Evolutionary conservation across 163 green algal genomes (phyloP).

Genomic region (Prototheca stagnorum): DNA sequence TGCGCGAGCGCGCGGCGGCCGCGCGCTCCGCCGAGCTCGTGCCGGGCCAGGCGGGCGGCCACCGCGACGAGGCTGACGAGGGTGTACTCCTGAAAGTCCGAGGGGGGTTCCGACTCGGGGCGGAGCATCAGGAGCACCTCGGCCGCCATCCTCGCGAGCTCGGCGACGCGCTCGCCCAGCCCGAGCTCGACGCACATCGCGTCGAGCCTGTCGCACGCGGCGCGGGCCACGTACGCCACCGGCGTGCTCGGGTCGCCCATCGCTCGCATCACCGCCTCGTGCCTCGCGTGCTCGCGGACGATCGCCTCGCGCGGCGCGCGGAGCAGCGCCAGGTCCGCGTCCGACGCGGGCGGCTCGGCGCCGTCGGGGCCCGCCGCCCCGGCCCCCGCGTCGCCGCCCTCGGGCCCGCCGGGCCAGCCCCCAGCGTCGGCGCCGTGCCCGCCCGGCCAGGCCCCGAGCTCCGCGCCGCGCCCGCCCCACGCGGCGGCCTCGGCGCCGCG

Average conservation of each 20-base stretch:
- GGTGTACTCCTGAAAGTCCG: constrained; percentile 65
- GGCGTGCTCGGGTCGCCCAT: constrained; percentile 22
- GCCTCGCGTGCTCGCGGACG: constrained; percentile 39
- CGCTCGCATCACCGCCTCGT: constrained; percentile 25
- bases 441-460: too few relatives aligned
- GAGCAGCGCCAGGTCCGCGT: too few relatives aligned
- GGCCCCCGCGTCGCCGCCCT: too few relatives aligned
- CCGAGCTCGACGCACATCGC: constrained; percentile 34
- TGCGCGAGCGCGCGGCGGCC: constrained; percentile 28
- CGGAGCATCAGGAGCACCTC: constrained; percentile 71
- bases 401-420: too few relatives aligned
- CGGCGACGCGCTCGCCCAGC: constrained; percentile 17
- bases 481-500: too few relatives aligned
- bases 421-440: too few relatives aligned
- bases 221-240: constrained; percentile 13
- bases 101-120: constrained; percentile 38
- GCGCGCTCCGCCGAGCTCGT: constrained; percentile 29
- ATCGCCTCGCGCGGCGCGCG: constrained; percentile 34
- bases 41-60: constrained; percentile 44
- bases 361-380: too few relatives aligned
- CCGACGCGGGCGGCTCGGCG: too few relatives aligned
- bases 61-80: constrained; percentile 56
- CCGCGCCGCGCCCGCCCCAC: too few relatives aligned
- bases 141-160: constrained; percentile 45
- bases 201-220: constrained; percentile 34